A percentile compares a stretch with the other conserved stretches of the same genome.
Conservation (phyloP, 2,329 filamentous ascomycete species). For the Elsinoe ampelina region DNA sequence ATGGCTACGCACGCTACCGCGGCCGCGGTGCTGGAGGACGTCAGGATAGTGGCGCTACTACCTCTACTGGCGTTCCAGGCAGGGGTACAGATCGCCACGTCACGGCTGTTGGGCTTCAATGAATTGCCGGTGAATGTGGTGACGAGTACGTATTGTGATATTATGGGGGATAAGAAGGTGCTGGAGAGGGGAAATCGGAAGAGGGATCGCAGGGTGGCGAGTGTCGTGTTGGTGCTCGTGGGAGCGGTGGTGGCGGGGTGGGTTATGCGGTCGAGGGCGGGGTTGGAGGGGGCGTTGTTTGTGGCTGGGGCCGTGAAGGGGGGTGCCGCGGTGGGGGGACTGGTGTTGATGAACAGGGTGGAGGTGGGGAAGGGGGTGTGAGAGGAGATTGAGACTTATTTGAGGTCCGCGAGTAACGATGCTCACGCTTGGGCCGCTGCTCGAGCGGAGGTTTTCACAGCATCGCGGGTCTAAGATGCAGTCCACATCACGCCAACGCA, state of each 20-base stretch:
- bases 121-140: conserved; percentile 48
- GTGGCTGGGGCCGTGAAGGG: conserved; percentile 39
- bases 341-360: conserved; percentile 17
- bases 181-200: conserved; percentile 42
- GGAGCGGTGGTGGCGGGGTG: conserved; percentile 43
- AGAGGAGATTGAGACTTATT: background rate
- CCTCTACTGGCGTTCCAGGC: conserved; percentile 44
- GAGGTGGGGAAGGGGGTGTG: background rate
- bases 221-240: conserved; percentile 38
- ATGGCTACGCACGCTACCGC: conserved; percentile 18
- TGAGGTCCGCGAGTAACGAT: background rate
- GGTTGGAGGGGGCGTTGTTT: conserved; percentile 38
- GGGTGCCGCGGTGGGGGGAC: conserved; percentile 27
- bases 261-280: conserved; percentile 36
- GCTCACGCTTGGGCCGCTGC: background rate
- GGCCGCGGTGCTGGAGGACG: conserved; percentile 28
- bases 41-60: conserved; percentile 37
- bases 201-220: conserved; percentile 40
- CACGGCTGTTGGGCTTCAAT: conserved; percentile 42
- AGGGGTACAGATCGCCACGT: conserved; percentile 45
- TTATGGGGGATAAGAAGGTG: conserved; percentile 43
- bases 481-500: no score
- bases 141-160: conserved; percentile 47
- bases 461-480: no score
- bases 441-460: no score